Evolutionary conservation across 2,329 filamentous ascomycete genomes (phyloP), one percentile per base, ranked within the genome.

Genomic region (Ophiostoma piceae): DNA sequence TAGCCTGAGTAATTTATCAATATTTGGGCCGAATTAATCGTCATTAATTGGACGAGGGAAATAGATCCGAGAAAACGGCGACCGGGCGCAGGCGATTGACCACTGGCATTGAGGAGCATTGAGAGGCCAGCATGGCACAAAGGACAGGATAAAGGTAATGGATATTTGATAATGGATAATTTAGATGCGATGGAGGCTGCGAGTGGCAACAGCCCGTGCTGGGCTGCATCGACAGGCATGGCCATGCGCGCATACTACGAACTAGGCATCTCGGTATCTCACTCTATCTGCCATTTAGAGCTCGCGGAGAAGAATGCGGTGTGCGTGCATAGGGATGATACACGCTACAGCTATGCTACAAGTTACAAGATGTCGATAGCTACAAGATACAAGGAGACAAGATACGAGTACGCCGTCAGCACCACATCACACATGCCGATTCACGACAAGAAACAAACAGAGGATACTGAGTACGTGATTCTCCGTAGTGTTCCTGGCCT

Each of bases 361-460:
- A 47, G 16, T 16, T 47, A n/a, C 43, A n/a, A 19, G 6, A 8
- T 47, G 19, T 6, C 19, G 12, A 41, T 8, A 12, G 12, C 39
- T 41, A 41, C 39, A 47, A 47, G 43, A 19, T 47, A 47, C 43
- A 32, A 14, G 26, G 43, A 19, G n/a, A 47, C 43, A 32, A 14
- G 26, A 29, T 60, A 29, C 54, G 54, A 62, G 57, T 62, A 32
- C 57, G 57, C 26, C 57, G 51, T 57, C 22, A 57, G 51, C 51
- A 22, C 12, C 35, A 35, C 11, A 9, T 14, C 12, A n/a, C 22
- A 16, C 9, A 22, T 62, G 57, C 26, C 57, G 57, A 62, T 62
- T 43, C 62, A 51, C 54, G 65, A 60, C 57, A 35, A 66, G 67
- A n/a, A 64, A 39, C 19, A 47, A 57, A 69, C 43, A 68, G 64